A percentile compares a stretch with the other conserved stretches of the same genome.
Conservation (phyloP, 805 yeast species). For the Cyberlindnera amylophila region DNA sequence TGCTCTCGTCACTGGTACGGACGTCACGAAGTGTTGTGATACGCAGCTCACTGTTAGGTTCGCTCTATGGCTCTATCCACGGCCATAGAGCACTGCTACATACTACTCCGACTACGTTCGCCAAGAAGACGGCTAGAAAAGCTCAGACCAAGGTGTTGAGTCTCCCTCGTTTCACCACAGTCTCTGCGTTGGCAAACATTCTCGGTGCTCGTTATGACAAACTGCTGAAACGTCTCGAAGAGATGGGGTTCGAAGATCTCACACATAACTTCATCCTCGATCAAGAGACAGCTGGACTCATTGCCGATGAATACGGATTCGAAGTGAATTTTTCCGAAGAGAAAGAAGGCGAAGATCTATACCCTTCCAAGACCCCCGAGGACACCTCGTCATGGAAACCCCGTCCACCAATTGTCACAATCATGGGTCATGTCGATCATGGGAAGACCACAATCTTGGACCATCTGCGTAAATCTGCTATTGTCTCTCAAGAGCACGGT, state of each 20-base stretch:
- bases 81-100: slow-evolving; percentile 2
- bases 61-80: too few relatives aligned
- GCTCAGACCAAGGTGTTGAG: slow-evolving; percentile 23
- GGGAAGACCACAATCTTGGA: slow-evolving; percentile 96
- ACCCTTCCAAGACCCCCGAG: slow-evolving; percentile 45
- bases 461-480: slow-evolving; percentile 75
- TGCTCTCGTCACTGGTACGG: not conserved
- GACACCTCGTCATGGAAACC: slow-evolving; percentile 43
- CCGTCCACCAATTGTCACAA: slow-evolving; percentile 92
- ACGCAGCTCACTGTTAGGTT: too few relatives aligned
- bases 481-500: slow-evolving; percentile 84
- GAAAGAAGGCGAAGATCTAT: slow-evolving; percentile 40
- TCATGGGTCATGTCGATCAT: slow-evolving; percentile 99
- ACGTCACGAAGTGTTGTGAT: not conserved
- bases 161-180: slow-evolving; percentile 75
- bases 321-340: slow-evolving; percentile 38
- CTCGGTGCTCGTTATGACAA: slow-evolving; percentile 61
- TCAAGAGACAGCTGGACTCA: slow-evolving; percentile 76
- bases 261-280: slow-evolving; percentile 77
- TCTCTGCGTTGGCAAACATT: slow-evolving; percentile 72
- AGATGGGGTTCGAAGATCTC: slow-evolving; percentile 69
- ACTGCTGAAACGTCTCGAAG: slow-evolving; percentile 53
- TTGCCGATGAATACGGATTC: slow-evolving; percentile 86
- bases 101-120: not conserved
- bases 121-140: slow-evolving; percentile 4